Percentiles rank a stretch among this genome's conserved stretches.
phyloP scores from a whole-genome alignment of 2,329 filamentous ascomycete genomes.

The Nemania sp. region DNA sequence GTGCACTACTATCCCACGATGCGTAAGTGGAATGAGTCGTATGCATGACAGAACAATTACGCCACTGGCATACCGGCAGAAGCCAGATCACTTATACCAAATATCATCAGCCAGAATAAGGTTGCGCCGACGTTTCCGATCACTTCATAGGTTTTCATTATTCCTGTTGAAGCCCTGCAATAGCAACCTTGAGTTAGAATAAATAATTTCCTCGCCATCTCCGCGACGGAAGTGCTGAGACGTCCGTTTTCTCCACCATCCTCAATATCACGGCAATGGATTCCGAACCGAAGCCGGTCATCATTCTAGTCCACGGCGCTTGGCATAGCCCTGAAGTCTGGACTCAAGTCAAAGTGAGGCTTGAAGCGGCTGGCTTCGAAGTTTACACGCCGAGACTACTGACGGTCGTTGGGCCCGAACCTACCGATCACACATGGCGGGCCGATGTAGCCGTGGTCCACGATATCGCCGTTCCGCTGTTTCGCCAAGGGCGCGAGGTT shows the following conservation, averaged over 20 bases:
- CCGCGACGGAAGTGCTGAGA: neutral
- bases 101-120: too few species aligned
- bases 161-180: too few species aligned
- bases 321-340: conserved; percentile 19
- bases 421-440: conserved; percentile 19
- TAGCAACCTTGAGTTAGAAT: too few species aligned
- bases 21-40: too few species aligned
- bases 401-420: conserved; percentile 13
- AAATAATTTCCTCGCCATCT: neutral
- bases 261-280: neutral
- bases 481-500: conserved; percentile 19
- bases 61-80: too few species aligned
- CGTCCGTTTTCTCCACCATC: neutral
- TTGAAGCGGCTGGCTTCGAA: conserved; percentile 19
- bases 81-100: too few species aligned
- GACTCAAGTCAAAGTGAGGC: conserved; percentile 8
- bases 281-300: conserved; percentile 6
- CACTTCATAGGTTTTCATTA: too few species aligned
- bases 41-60: too few species aligned
- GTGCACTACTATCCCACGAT: too few species aligned
- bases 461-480: conserved; percentile 23
- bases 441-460: conserved; percentile 21
- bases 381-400: conserved; percentile 14
- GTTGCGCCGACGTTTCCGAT: too few species aligned
- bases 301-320: conserved; percentile 16